phyloP scores from a whole-genome alignment of 225 moss, liverwort and hornwort species.

The Anthoceros angustus region DNA sequence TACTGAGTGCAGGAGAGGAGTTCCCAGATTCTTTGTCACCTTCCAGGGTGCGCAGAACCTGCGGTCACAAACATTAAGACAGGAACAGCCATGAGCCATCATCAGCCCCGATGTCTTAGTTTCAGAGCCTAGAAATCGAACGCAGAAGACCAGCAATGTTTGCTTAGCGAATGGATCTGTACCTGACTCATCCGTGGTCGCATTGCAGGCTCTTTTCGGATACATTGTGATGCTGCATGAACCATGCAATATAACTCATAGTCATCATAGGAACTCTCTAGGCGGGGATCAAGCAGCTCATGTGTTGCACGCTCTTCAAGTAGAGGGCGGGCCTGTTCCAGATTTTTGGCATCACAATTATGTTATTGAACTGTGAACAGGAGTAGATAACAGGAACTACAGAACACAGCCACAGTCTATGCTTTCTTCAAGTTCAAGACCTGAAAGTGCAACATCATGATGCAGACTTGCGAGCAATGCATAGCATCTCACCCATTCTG shows the following conservation, averaged over 20 bases:
- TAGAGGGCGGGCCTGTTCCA: conserved; percentile 43
- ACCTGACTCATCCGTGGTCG: conserved; percentile 68
- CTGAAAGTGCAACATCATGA: no score
- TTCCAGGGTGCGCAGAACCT: background rate
- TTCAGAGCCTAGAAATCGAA: no score
- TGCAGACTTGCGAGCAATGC: background rate
- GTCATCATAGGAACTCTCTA: conserved; percentile 34
- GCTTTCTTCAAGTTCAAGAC: background rate
- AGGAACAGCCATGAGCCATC: no score
- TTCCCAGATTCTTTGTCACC: background rate
- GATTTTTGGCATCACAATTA: background rate
- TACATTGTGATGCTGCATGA: conserved; percentile 51
- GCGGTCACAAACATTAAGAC: background rate
- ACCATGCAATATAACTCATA: conserved; percentile 58
- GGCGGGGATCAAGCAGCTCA: conserved; percentile 38
- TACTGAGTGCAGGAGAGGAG: conserved; percentile 2
- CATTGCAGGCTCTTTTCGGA: conserved; percentile 46
- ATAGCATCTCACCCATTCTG: conserved; percentile 44
- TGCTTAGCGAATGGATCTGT: background rate
- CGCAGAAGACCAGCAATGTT: background rate
- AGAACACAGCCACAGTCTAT: background rate
- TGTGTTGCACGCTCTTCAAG: conserved; percentile 37
- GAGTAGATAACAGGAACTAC: background rate
- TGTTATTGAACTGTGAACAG: background rate
- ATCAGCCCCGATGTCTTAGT: no score